Conservation (phyloP, 306 rosid genomes). For the Canavalia ensiformis region DNA sequence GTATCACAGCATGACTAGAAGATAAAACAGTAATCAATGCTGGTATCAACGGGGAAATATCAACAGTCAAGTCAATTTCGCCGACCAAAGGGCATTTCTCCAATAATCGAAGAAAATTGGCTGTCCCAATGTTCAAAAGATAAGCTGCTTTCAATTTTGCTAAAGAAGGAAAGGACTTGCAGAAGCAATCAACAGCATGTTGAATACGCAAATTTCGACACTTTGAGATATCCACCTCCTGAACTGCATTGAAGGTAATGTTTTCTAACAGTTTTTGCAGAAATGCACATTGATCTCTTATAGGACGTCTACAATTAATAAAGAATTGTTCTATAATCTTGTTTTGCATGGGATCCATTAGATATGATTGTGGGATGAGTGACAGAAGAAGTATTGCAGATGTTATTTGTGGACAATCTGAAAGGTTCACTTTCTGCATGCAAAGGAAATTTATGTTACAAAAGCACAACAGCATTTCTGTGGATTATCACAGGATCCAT, state of each 20-base stretch:
- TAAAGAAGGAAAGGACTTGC: conserved; percentile 75
- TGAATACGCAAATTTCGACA: conserved; percentile 66
- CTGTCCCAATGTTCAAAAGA: conserved; percentile 62
- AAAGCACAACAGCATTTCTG: conserved; percentile 37
- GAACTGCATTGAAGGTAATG: conserved; percentile 64
- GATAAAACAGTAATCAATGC: conserved; percentile 58
- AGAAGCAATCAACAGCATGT: conserved; percentile 68
- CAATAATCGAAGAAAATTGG: conserved; percentile 56
- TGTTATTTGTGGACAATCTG: conserved; percentile 82
- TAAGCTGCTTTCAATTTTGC: conserved; percentile 70
- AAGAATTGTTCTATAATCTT: conserved; percentile 51
- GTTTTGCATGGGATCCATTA: conserved; percentile 52
- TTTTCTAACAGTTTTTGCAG: conserved; percentile 50
- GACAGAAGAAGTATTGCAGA: conserved; percentile 66
- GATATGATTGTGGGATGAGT: conserved; percentile 64
- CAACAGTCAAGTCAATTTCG: conserved; percentile 77
- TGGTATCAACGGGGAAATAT: conserved; percentile 71
- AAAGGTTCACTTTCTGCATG: conserved; percentile 79
- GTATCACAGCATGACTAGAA: conserved; percentile 51
- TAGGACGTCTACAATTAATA: conserved; percentile 52
- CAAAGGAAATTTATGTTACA: conserved; percentile 49
- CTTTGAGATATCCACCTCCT: conserved; percentile 85
- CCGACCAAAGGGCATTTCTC: conserved; percentile 63
- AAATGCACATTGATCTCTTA: conserved; percentile 41
- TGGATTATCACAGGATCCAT: conserved; percentile 20